Percentiles rank a stretch among this genome's conserved stretches.
Evolutionary conservation across 2,329 filamentous ascomycete genomes (phyloP).

Genomic region (Aspergillus costaricaensis): DNA sequence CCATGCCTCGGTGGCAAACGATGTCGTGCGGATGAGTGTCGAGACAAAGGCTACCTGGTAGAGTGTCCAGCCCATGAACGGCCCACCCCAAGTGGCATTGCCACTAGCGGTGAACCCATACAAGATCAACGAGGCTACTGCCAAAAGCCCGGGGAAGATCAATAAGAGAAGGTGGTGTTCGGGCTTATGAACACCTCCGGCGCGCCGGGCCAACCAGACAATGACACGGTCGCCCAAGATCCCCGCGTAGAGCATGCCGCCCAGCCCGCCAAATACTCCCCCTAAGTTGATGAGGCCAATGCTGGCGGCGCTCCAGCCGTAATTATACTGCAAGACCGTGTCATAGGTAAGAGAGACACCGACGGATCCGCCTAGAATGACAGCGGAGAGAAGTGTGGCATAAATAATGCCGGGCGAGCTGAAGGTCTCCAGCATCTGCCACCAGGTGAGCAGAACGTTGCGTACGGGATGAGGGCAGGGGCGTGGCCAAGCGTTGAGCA

Average conservation of each 20-base stretch:
- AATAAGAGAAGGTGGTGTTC: slow-evolving; percentile 40
- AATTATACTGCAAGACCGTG: slow-evolving; percentile 36
- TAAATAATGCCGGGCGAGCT: slow-evolving; percentile 43
- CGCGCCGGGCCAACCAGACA: slow-evolving; percentile 33
- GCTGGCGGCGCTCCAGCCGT: slow-evolving; percentile 33
- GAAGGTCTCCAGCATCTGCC: slow-evolving; percentile 28
- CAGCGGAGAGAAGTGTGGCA: slow-evolving; percentile 41
- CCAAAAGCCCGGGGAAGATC: slow-evolving; percentile 35
- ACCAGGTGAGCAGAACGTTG: slow-evolving; percentile 18
- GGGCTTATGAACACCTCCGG: slow-evolving; percentile 35
- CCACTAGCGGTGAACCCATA: slow-evolving; percentile 35
- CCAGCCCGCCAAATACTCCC: slow-evolving; percentile 30
- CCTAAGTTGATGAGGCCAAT: slow-evolving; percentile 32
- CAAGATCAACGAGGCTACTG: slow-evolving; percentile 31
- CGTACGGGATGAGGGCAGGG: slow-evolving; percentile 17
- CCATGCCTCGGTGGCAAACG: slow-evolving; percentile 38
- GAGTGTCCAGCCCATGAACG: slow-evolving; percentile 33
- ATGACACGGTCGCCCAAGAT: slow-evolving; percentile 27
- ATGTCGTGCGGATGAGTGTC: slow-evolving; percentile 33
- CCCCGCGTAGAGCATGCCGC: slow-evolving; percentile 30
- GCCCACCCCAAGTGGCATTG: slow-evolving; percentile 27
- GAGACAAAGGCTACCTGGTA: slow-evolving; percentile 29
- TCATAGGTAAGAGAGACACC: slow-evolving; percentile 44
- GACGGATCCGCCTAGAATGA: slow-evolving; percentile 40
- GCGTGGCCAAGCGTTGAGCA: slow-evolving; percentile 32